phyloP scores from a whole-genome alignment of 192 early-diverging fungal genomes.

The Piromyces sp. region DNA sequence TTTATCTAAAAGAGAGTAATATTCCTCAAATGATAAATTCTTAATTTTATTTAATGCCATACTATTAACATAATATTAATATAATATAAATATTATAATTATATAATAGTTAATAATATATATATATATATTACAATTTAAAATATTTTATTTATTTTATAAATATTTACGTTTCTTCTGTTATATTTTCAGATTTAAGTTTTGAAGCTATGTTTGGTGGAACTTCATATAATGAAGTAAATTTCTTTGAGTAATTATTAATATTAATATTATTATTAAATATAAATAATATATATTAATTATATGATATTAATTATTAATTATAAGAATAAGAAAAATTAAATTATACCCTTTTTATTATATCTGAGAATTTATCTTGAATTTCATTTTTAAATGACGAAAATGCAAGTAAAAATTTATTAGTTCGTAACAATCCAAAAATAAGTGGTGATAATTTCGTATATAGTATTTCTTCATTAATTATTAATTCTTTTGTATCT shows the following conservation, averaged over 20 bases:
- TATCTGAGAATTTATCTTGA: constrained; percentile 51
- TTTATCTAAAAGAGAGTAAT: background rate
- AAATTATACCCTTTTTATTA: constrained; percentile 55
- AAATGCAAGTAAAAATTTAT: constrained; percentile 43
- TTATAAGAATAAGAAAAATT: background rate
- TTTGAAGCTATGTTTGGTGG: background rate
- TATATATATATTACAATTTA: too few species aligned
- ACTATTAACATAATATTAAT: background rate
- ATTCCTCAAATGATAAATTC: background rate
- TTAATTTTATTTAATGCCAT: background rate
- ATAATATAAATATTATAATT: too few species aligned
- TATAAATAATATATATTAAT: too few species aligned
- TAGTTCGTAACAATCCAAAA: constrained; percentile 58
- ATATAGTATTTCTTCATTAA: background rate
- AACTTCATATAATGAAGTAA: background rate
- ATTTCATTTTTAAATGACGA: constrained; percentile 61
- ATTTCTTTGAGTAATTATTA: background rate
- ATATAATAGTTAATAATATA: too few species aligned
- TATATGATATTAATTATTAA: too few species aligned
- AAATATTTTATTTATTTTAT: too few species aligned
- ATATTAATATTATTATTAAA: too few species aligned
- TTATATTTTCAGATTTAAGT: background rate
- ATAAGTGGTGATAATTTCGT: constrained; percentile 46
- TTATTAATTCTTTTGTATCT: background rate
- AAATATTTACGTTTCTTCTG: background rate